Conservation (phyloP, 2,329 filamentous ascomycete genomes). For the Chalara sp. region DNA sequence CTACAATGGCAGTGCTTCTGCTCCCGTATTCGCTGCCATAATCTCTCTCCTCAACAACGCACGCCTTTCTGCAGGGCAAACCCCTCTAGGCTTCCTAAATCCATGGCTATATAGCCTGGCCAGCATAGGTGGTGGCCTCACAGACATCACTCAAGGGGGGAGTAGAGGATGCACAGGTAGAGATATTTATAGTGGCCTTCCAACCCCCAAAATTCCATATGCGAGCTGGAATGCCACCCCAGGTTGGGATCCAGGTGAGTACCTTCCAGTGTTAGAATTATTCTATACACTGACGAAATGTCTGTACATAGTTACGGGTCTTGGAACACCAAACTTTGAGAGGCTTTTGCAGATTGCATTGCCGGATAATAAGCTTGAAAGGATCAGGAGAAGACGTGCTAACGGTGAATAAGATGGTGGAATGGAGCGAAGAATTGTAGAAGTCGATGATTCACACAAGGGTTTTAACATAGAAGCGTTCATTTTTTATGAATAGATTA, state of each 20-base stretch:
- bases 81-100: slow-evolving; percentile 36
- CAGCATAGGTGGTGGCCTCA: slow-evolving; percentile 29
- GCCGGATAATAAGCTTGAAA: no score
- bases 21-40: slow-evolving; percentile 50
- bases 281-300: slow-evolving; percentile 22
- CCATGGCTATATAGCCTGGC: slow-evolving; percentile 35
- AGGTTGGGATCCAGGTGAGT: not conserved
- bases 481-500: no score
- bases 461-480: no score
- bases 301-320: slow-evolving; percentile 31
- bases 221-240: not conserved
- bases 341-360: slow-evolving; percentile 5
- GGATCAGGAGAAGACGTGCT: no score
- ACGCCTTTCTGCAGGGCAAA: slow-evolving; percentile 42
- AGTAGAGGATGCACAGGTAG: slow-evolving; percentile 30
- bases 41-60: slow-evolving; percentile 58
- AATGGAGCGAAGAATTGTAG: no score
- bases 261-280: not conserved
- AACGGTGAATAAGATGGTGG: no score
- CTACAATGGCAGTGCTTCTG: slow-evolving; percentile 36
- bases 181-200: not conserved
- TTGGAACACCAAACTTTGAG: slow-evolving; percentile 26
- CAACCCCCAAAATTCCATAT: not conserved
- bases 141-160: slow-evolving; percentile 33
- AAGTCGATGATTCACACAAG: no score